A percentile compares a stretch with the other conserved stretches of the same genome.
Conservation (phyloP, 768 basidiomycete species). For the Nidularia pulvinata region DNA sequence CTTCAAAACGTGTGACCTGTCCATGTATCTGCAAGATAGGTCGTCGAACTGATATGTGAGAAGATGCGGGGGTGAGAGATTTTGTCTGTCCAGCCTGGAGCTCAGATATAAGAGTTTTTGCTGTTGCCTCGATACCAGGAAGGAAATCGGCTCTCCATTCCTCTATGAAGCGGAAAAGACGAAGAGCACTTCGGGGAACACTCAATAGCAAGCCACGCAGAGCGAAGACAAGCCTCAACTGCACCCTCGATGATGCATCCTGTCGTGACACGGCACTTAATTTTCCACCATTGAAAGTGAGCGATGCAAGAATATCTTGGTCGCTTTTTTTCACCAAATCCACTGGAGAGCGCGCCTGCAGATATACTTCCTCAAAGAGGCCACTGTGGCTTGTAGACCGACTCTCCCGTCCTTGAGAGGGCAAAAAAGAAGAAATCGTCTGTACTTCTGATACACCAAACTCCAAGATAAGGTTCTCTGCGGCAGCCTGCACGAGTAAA, state of each 20-base stretch:
- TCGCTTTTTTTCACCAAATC: constrained; percentile 33
- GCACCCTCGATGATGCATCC: constrained; percentile 36
- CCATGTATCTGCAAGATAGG: constrained; percentile 50
- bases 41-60: constrained; percentile 16
- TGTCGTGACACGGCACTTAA: constrained; percentile 44
- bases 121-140: constrained; percentile 68
- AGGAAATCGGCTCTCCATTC: constrained; percentile 85
- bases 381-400: constrained; percentile 47
- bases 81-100: constrained; percentile 40
- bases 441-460: constrained; percentile 43
- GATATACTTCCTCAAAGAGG: constrained; percentile 46
- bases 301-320: constrained; percentile 61
- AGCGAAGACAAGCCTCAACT: constrained; percentile 40
- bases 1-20: constrained; percentile 45
- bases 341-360: constrained; percentile 58
- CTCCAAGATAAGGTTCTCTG: constrained; percentile 70
- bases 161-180: constrained; percentile 75
- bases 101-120: constrained; percentile 67
- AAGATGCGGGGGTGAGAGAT: constrained; percentile 27
- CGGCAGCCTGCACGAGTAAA: constrained; percentile 60
- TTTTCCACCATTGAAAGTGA: constrained; percentile 46
- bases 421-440: constrained; percentile 30
- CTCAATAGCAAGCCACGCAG: constrained; percentile 47
- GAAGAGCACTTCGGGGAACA: constrained; percentile 81
- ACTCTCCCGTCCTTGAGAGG: constrained; percentile 20